Base-by-base conservation (phyloP, 2,329 filamentous ascomycete species). In the Phoma herbarum region DNA sequence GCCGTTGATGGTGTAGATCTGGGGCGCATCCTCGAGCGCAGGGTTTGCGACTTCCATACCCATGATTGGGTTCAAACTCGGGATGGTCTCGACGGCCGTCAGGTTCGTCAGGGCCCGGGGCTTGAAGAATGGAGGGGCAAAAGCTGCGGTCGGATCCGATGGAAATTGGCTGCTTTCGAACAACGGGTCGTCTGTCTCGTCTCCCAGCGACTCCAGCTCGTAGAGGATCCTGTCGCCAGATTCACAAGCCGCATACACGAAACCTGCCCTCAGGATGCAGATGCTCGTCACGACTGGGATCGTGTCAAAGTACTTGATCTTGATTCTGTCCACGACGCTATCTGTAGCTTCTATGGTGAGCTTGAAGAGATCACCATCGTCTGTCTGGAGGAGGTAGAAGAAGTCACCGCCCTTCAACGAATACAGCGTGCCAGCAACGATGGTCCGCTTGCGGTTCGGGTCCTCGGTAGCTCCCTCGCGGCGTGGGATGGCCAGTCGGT, bases 341-440 rank as follows among this genome's bases (percentile, higher is more conserved):
- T 62, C 62, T 0, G 91, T 94, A 88, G 97, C 94, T 64, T 97
- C 93, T 60, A 99, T 88, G 0, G 90, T 97, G 48, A 98, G 86
- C 76, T 98, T 98, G 84, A 99, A 98, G 7, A 99, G 83, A 76
- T 99, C 96, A n/a, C 95, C 95, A 75, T 99, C 96, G 57, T 99
- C 95, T 0, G 91, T 93, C 75, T 99, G 95, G 0, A 99, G 81
- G 2, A 99, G 85, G 75, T 98, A 97, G 82, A 99, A 99, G 80
- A 99, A 99, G 44, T 76, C 72, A 1, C 93, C 93, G 26, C 93
- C 93, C 70, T 95, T 94, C 75, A 97, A 89, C 77, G 96, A 96
- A 80, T 99, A 95, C 88, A 98, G 94, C n/a, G 97, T 93, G 48
- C 95, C 95, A 2, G 91, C 86, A 1, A 94, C 88, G 59, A 99